Conservation (phyloP, 345 rosid genomes). For the Xanthoceras sorbifolium region DNA sequence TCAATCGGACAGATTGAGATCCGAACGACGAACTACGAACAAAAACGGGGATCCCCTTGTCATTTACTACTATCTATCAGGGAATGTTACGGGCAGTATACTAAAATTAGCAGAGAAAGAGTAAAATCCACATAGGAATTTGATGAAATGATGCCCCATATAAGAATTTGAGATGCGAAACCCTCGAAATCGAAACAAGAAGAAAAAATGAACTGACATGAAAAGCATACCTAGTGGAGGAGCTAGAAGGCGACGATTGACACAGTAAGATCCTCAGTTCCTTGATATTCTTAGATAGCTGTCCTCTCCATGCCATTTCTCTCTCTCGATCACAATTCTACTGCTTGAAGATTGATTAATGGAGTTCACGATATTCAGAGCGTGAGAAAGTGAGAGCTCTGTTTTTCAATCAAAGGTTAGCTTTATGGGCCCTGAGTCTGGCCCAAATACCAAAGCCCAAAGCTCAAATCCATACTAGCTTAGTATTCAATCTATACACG, state of each 20-base stretch:
- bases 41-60: no score
- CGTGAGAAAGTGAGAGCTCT: neutral
- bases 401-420: no score
- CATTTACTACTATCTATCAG: no score
- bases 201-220: neutral
- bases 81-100: neutral
- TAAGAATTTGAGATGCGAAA: no score
- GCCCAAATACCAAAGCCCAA: neutral
- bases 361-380: neutral
- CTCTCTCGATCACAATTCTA: neutral
- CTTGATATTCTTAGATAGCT: constrained; percentile 43
- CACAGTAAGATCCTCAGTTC: constrained; percentile 77
- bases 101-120: no score
- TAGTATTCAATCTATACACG: neutral
- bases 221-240: constrained; percentile 52
- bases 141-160: neutral
- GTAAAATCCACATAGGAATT: neutral
- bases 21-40: no score
- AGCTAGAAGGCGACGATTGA: constrained; percentile 72
- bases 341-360: neutral
- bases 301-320: constrained; percentile 52
- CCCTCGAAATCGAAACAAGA: neutral
- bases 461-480: neutral
- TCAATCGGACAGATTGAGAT: no score
- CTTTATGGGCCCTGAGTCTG: neutral